A percentile compares a stretch with the other conserved stretches of the same genome.
phyloP scores from a whole-genome alignment of 768 basidiomycete species.

The Cubamyces lactineus region DNA sequence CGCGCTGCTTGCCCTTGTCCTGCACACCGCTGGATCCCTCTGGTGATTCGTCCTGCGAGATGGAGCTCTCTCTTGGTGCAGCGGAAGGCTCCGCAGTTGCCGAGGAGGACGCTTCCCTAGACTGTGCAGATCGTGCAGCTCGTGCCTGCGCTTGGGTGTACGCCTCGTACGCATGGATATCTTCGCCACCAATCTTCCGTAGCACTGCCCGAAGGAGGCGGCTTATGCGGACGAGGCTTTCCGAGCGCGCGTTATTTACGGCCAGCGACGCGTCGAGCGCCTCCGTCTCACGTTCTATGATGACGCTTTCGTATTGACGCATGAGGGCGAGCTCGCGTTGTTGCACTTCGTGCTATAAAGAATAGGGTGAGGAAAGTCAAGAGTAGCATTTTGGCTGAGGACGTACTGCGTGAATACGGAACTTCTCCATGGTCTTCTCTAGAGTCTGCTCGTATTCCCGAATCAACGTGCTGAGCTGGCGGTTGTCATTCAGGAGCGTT shows the following conservation, averaged over 20 bases:
- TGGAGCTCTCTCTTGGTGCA: neutral
- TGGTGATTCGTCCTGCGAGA: neutral
- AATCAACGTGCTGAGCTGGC: conserved; percentile 86
- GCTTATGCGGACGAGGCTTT: conserved; percentile 71
- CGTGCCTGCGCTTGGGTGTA: conserved; percentile 5
- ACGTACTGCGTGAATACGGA: conserved; percentile 89
- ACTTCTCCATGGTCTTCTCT: conserved; percentile 91
- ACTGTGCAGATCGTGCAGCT: conserved; percentile 1
- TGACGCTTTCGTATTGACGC: conserved; percentile 85
- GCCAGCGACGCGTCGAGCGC: conserved; percentile 59
- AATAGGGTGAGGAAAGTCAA: neutral
- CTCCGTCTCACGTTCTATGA: conserved; percentile 77
- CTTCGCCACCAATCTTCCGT: conserved; percentile 72
- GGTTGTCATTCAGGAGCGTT: conserved; percentile 88
- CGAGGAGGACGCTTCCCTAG: conserved; percentile 13
- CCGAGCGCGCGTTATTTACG: conserved; percentile 65
- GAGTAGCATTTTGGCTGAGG: neutral
- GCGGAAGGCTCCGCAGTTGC: neutral
- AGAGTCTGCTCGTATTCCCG: conserved; percentile 98
- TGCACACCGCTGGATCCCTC: neutral
- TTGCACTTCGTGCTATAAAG: conserved; percentile 81
- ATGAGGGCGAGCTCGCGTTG: conserved; percentile 88
- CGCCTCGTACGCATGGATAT: conserved; percentile 33
- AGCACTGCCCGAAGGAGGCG: conserved; percentile 69
- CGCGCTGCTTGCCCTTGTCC: conserved; percentile 14